Base-by-base conservation (phyloP, 257 asterid species). In the Prunella vulgaris region DNA sequence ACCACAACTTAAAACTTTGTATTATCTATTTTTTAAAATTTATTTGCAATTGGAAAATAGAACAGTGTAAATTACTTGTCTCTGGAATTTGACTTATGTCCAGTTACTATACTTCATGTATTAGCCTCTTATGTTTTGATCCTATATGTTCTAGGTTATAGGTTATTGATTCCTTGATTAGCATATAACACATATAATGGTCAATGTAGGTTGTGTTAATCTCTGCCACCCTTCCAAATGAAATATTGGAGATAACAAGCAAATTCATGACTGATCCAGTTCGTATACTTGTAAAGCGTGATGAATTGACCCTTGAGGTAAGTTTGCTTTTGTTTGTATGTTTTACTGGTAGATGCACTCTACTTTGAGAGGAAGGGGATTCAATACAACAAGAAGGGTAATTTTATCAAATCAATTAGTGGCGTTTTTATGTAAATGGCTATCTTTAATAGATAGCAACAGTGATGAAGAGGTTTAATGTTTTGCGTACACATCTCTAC, bases 181-280 rank as follows among this genome's bases (percentile, higher is more conserved):
- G 12, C 78, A 3, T 25, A 54, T 68, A 32, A 25, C 33, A 10
- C 69, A 4, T 67, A 30, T 30, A 2, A 27, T 64, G 68, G 33
- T 21, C 14, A n/a, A 44, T 86, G 70, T 83, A 94, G 99, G 97
- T 91, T 63, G 97, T 91, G 76, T 74, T 94, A 48, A 89, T 94
- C 53, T 94, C 97, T 64, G 99, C 97, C 67, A 94, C 99, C 60
- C 97, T 94, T 78, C 97, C 99, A 32, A 94, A 94, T 79, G 99
- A 94, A 77, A 94, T 91, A 74, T 71, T 94, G 79, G 99, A 91
- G 88, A 89, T 94, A 1, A 94, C 99, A 8, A 87, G 97, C 87
- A 94, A 94, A 80, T 94, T 94, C 83, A 94, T 94, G 99, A 91
- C 99, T 1, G 99, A 89, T 75, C 99, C 99, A 33, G 97, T 94